Conservation (phyloP, 1,139 yeast genomes). For the Pneumocystis canis region DNA sequence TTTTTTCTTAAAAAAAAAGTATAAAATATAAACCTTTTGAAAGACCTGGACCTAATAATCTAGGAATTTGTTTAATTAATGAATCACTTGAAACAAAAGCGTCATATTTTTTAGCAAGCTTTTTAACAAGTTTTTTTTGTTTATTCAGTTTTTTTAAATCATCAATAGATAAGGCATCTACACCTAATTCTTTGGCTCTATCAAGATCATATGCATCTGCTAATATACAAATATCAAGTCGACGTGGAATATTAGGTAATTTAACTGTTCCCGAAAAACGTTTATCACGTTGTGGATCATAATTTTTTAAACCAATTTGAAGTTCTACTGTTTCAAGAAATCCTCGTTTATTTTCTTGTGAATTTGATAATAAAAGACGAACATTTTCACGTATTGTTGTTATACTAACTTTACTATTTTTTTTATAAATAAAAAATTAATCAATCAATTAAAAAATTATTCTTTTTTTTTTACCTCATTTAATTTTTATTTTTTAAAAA, state of each 20-base stretch:
- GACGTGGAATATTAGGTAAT: slow-evolving; percentile 98
- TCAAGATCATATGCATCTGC: slow-evolving; percentile 99
- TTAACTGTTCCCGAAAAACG: slow-evolving; percentile 99
- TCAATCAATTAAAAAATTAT: neutral
- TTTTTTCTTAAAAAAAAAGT: neutral
- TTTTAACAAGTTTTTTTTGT: slow-evolving; percentile 99
- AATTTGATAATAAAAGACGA: slow-evolving; percentile 76
- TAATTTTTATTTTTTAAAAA: no score
- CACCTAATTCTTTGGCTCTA: slow-evolving; percentile 99
- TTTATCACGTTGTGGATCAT: slow-evolving; percentile 99
- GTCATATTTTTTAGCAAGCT: slow-evolving; percentile 99
- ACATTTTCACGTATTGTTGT: slow-evolving; percentile 96
- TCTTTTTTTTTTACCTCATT: no score
- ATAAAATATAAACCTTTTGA: slow-evolving; percentile 41
- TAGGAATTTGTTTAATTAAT: slow-evolving; percentile 98
- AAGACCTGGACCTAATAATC: slow-evolving; percentile 99
- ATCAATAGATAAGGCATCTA: slow-evolving; percentile 99
- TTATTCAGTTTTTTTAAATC: slow-evolving; percentile 99
- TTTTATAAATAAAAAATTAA: neutral
- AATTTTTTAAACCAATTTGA: slow-evolving; percentile 99
- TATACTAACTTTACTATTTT: slow-evolving; percentile 69
- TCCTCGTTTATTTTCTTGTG: slow-evolving; percentile 99
- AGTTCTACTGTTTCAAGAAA: slow-evolving; percentile 99
- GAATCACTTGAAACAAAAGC: slow-evolving; percentile 99
- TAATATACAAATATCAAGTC: slow-evolving; percentile 99